Base-by-base conservation (phyloP, 78 protist genomes). In the Speleostelium caveatum region DNA sequence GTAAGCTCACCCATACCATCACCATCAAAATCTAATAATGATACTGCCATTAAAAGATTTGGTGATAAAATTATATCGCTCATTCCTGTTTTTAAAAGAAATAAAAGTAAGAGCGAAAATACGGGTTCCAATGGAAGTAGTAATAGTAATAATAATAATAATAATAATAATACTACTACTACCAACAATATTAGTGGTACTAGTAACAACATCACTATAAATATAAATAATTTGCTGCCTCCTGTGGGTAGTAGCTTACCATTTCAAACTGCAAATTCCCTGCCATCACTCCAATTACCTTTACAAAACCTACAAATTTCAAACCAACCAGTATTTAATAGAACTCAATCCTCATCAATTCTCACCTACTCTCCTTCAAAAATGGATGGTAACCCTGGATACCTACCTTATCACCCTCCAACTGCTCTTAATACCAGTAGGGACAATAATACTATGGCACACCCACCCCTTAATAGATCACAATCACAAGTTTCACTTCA, bases 381-480 rank as follows among this genome's bases (percentile, higher is more conserved):
- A n/a, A n/a, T n/a, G n/a, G n/a, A 10, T 45, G 10, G 53, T 45
- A 45, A 45, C 10, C 6, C 53, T 45, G 10, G n/a, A 45, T 14
- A 6, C 10, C 53, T 45, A 14, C n/a, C n/a, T 45, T 14, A 45
- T 45, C 6, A 45, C 10, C 6, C 10, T 6, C 10, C 53, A 45
- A 45, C n/a, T 45, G 53, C 6, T 45, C 10, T 45, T 14, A 6
- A 14, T 45, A 45, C 53, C 10, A 45, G 53, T 45, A 45, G 6
- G n/a, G 53, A 45, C 53, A 45, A 14, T 45, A 45, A 6, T 14
- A 45, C 6, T 32, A 56, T 32, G 19, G 26, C 76, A 1, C 76
- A 56, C 3, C 65, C 79, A 56, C 65, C 65, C 8, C 79, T 73
- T 8, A 73, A 73, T 33, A 56, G 79, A 30, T 73, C 79, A 55